These are phyloP conservation scores for Carex parvula DNA, from an alignment of 176 grass and related monocot species.

Conservation along the genomic window DNA sequence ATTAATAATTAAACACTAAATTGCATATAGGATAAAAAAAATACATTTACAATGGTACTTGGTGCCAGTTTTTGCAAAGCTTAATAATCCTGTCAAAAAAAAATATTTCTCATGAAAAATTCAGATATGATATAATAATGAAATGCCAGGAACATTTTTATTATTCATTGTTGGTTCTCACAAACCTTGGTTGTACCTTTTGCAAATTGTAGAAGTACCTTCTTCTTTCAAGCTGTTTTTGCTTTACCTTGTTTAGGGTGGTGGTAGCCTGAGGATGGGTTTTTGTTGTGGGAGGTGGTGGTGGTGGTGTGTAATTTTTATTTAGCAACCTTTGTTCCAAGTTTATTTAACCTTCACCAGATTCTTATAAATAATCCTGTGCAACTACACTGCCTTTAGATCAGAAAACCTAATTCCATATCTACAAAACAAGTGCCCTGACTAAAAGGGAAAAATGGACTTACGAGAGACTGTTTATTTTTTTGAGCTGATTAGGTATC, in stretches of 20 bases:
- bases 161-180: background rate
- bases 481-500: constrained; percentile 85
- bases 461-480: constrained; percentile 93
- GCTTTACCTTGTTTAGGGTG: background rate
- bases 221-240: background rate
- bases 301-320: background rate
- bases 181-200: background rate
- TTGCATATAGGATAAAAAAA: background rate
- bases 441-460: constrained; percentile 30
- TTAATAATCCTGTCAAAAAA: background rate
- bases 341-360: background rate
- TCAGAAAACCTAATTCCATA: background rate
- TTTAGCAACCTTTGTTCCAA: background rate
- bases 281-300: background rate
- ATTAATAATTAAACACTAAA: constrained; percentile 11
- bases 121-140: background rate
- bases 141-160: background rate
- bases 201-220: background rate
- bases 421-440: background rate
- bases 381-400: background rate
- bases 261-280: background rate
- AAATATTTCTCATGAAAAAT: background rate
- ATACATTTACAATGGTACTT: background rate
- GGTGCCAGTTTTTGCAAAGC: background rate
- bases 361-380: background rate